Evolutionary conservation across 1,284 basidiomycete species (phyloP).

Genomic region (Hemileia vastatrix): DNA sequence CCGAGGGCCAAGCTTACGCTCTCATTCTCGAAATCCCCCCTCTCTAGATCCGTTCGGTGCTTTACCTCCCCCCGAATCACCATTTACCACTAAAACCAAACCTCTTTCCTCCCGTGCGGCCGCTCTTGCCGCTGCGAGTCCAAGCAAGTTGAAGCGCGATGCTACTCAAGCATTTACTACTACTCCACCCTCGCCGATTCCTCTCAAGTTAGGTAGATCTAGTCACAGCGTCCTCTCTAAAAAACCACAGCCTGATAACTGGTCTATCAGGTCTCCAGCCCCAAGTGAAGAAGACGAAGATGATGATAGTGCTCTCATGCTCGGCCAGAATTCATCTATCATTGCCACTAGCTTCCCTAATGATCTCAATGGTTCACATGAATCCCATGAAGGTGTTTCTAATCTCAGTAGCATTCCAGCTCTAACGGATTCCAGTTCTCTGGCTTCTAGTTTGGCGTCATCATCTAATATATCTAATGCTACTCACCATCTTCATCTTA

Average conservation of each 20-base stretch:
- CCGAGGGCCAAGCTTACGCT: too few species aligned
- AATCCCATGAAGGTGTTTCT: conserved; percentile 17
- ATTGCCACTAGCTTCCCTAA: too few species aligned
- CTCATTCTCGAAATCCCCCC: too few species aligned
- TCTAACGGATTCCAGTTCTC: conserved; percentile 21
- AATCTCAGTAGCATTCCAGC: conserved; percentile 21
- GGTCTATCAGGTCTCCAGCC: conserved; percentile 4
- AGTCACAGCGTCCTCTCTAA: not conserved
- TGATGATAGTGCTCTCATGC: conserved; percentile 5
- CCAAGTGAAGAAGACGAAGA: conserved; percentile 21
- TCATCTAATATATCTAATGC: conserved; percentile 8
- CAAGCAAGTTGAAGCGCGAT: conserved; percentile 17
- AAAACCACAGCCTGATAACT: conserved; percentile 6
- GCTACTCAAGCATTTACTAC: conserved; percentile 6
- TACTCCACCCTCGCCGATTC: not conserved
- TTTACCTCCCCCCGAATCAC: conserved; percentile 21
- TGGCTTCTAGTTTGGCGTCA: conserved; percentile 21
- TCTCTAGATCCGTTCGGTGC: conserved; percentile 22
- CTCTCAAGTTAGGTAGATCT: not conserved
- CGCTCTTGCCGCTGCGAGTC: conserved; percentile 4
- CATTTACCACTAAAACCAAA: too few species aligned
- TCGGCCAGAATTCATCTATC: conserved; percentile 1
- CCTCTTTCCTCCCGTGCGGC: conserved; percentile 4
- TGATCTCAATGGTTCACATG: conserved; percentile 14
- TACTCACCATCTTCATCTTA: not conserved